These are phyloP conservation scores for Ceratocystis harringtonii DNA, from an alignment of 2,329 filamentous ascomycete genomes.

Conservation along the genomic window DNA sequence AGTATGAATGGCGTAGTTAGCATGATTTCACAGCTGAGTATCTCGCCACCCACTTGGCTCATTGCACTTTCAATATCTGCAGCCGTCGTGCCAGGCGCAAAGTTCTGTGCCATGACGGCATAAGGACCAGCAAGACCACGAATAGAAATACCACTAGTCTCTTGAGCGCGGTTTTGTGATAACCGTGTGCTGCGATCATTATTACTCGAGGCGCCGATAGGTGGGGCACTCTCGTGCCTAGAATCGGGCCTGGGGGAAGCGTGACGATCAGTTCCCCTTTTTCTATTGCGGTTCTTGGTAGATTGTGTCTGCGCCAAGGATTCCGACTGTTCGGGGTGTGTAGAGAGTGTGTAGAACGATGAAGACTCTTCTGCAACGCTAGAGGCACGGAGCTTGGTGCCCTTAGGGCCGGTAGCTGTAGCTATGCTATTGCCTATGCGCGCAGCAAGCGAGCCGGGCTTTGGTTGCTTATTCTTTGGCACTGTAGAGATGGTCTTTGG, in stretches of 20 bases:
- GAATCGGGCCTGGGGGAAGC: not conserved
- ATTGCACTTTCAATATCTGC: conserved; percentile 73
- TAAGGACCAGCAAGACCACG: conserved; percentile 59
- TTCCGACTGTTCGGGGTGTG: not conserved
- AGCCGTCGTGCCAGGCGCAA: conserved; percentile 65
- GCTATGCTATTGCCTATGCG: conserved; percentile 12
- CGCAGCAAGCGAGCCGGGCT: conserved; percentile 6
- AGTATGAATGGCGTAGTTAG: conserved; percentile 57
- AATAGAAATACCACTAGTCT: conserved; percentile 51
- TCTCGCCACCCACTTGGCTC: conserved; percentile 55
- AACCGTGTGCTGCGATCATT: conserved; percentile 15
- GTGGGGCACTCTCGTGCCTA: not conserved
- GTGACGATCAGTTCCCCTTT: not conserved
- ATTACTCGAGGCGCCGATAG: conserved; percentile 16
- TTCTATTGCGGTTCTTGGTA: not conserved
- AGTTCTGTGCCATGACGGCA: conserved; percentile 63
- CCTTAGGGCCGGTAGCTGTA: conserved; percentile 13
- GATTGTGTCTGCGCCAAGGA: not conserved
- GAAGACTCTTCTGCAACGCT: not conserved
- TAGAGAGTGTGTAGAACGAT: conserved; percentile 3
- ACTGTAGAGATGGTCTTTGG: conserved; percentile 6
- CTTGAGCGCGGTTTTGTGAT: not conserved
- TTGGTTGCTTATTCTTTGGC: conserved; percentile 1
- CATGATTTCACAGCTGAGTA: conserved; percentile 52
- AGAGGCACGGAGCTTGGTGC: conserved; percentile 1